Conservation (phyloP, 768 basidiomycete species). For the Clitopilus hobsonii region DNA sequence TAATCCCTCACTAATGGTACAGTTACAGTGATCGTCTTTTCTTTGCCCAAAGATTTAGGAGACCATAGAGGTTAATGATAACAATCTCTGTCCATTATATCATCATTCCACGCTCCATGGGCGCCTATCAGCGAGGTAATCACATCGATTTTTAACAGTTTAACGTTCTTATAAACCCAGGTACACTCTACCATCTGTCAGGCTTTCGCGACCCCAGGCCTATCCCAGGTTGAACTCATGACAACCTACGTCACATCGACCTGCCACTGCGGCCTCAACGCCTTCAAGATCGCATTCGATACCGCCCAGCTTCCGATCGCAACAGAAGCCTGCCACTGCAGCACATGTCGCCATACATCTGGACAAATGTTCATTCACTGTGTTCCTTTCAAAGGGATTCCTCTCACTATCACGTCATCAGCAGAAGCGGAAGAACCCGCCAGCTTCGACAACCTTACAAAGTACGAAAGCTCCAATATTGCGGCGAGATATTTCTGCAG, state of each 20-base stretch:
- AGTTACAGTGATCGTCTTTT: no score
- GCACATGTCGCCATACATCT: conserved; percentile 16
- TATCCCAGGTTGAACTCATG: not conserved
- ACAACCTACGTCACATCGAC: conserved; percentile 13
- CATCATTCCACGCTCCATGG: no score
- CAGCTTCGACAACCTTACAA: conserved; percentile 3
- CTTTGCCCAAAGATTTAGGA: no score
- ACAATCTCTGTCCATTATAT: no score
- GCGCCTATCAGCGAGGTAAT: no score
- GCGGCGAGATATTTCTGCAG: not conserved
- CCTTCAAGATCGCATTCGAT: conserved; percentile 8
- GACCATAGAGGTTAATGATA: no score
- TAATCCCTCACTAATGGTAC: no score
- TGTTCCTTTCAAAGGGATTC: conserved; percentile 6
- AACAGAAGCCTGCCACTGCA: conserved; percentile 16
- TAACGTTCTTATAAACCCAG: no score
- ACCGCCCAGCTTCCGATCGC: conserved; percentile 10
- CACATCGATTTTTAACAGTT: no score
- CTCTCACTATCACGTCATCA: not conserved
- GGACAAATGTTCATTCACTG: conserved; percentile 11
- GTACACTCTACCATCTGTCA: no score
- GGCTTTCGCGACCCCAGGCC: no score
- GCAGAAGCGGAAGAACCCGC: not conserved
- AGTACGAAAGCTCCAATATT: conserved; percentile 2
- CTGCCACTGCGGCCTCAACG: conserved; percentile 14